phyloP scores from a whole-genome alignment of 2,329 filamentous ascomycete species.

The Colletotrichum lindemuthianum region DNA sequence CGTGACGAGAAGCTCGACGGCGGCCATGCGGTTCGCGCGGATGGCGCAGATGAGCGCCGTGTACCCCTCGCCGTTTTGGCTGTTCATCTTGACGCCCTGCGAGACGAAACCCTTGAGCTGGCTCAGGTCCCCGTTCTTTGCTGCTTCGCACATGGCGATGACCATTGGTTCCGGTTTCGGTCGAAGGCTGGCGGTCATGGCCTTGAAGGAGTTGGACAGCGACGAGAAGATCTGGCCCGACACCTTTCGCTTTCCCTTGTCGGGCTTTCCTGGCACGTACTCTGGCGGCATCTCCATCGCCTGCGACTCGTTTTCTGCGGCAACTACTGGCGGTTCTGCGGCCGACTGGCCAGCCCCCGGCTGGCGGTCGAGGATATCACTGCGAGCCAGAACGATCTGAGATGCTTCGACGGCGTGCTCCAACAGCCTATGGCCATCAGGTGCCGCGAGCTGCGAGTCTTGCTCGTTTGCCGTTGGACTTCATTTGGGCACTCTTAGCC shows the following conservation, averaged over 20 bases:
- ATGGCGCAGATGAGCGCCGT: constrained; percentile 49
- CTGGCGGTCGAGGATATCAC: constrained; percentile 4
- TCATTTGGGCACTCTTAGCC: not conserved
- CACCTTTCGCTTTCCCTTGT: constrained; percentile 33
- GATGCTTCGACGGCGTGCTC: constrained; percentile 30
- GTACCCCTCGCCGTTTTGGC: constrained; percentile 48
- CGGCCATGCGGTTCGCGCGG: constrained; percentile 43
- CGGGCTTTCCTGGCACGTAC: not conserved
- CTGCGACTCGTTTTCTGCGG: not conserved
- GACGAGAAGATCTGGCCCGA: constrained; percentile 40
- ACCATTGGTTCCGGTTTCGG: constrained; percentile 50
- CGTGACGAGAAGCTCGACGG: constrained; percentile 46
- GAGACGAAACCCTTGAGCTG: constrained; percentile 46
- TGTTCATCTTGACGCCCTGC: constrained; percentile 49
- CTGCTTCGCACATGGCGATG: constrained; percentile 49
- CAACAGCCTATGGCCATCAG: constrained; percentile 22
- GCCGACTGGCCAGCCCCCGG: constrained; percentile 4
- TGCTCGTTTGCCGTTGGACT: constrained; percentile 29
- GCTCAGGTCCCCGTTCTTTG: constrained; percentile 44
- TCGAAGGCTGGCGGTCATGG: constrained; percentile 45
- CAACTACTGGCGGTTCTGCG: not conserved
- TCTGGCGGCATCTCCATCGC: constrained; percentile 5
- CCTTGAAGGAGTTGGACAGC: constrained; percentile 48
- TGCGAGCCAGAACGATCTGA: constrained; percentile 18
- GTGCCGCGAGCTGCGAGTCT: constrained; percentile 17